These are phyloP conservation scores for Apiospora arundinis DNA, from an alignment of 2,329 filamentous ascomycete genomes.

Conservation along the genomic window DNA sequence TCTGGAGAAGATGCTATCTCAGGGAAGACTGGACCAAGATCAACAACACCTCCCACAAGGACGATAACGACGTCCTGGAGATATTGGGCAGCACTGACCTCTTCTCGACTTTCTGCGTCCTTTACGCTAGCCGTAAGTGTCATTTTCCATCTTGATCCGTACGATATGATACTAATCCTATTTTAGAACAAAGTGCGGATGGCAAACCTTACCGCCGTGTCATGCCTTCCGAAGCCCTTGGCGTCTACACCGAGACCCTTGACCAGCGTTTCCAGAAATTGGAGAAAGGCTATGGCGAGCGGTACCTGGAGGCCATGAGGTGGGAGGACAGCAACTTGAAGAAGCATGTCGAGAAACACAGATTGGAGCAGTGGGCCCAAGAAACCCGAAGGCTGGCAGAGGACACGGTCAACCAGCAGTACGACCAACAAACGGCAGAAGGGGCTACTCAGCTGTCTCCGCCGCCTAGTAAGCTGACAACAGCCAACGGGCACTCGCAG, in stretches of 20 bases:
- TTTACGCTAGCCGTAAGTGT: conserved; percentile 69
- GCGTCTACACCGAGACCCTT: conserved; percentile 66
- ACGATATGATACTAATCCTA: conserved; percentile 23
- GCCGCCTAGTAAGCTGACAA: not conserved
- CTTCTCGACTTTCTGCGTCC: conserved; percentile 69
- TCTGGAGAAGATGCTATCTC: conserved; percentile 88
- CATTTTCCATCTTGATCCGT: conserved; percentile 27
- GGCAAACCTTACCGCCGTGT: conserved; percentile 52
- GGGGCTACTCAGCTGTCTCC: conserved; percentile 30
- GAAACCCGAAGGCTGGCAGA: conserved; percentile 27
- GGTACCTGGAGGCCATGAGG: conserved; percentile 74
- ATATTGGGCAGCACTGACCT: conserved; percentile 70
- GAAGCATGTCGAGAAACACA: conserved; percentile 69
- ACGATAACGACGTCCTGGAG: conserved; percentile 70
- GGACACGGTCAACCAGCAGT: conserved; percentile 34
- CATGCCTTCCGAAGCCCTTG: conserved; percentile 60
- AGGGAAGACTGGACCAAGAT: conserved; percentile 84
- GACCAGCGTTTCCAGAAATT: conserved; percentile 65
- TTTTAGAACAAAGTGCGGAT: conserved; percentile 50
- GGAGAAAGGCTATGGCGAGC: conserved; percentile 68
- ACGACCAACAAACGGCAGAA: conserved; percentile 35
- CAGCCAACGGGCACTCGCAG: conserved; percentile 12
- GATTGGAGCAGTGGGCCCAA: conserved; percentile 68
- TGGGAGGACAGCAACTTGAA: conserved; percentile 73
- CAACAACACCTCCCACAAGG: conserved; percentile 78